phyloP scores from a whole-genome alignment of 495 filamentous ascomycete species.

The Jackrogersella multiformis region DNA sequence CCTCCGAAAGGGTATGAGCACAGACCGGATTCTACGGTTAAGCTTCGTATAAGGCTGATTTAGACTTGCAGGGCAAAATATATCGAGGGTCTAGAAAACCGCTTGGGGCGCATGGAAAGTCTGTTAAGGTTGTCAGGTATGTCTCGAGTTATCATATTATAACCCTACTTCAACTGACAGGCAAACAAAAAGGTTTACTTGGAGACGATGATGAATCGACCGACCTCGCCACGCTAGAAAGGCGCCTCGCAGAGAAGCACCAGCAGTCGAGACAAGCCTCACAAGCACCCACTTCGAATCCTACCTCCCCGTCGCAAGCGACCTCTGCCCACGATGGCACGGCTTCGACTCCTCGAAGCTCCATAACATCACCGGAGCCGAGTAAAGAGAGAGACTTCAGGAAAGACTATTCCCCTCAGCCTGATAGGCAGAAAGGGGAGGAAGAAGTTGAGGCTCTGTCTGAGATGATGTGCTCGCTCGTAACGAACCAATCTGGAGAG shows the following conservation, averaged over 20 bases:
- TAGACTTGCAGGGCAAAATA: slow-evolving; percentile 77
- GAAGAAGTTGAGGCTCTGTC: slow-evolving; percentile 90
- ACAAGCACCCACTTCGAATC: slow-evolving; percentile 53
- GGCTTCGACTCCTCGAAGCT: slow-evolving; percentile 66
- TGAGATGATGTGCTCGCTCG: slow-evolving; percentile 98
- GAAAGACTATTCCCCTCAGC: slow-evolving; percentile 40
- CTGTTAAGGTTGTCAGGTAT: slow-evolving; percentile 82
- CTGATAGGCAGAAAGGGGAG: slow-evolving; percentile 51
- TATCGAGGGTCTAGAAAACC: slow-evolving; percentile 96
- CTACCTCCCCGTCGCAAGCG: slow-evolving; percentile 57
- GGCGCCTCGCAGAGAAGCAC: slow-evolving; percentile 75
- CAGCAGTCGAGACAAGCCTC: slow-evolving; percentile 56
- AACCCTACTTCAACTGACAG: slow-evolving; percentile 4
- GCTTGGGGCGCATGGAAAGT: slow-evolving; percentile 91
- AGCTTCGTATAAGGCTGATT: slow-evolving; percentile 32
- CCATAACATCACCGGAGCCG: slow-evolving; percentile 69
- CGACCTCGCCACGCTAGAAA: slow-evolving; percentile 88
- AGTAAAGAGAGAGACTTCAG: slow-evolving; percentile 56
- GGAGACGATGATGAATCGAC: slow-evolving; percentile 86
- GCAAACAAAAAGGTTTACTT: slow-evolving; percentile 66
- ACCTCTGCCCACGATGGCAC: slow-evolving; percentile 57
- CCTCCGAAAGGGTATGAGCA: slow-evolving; percentile 89
- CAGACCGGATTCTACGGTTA: background rate
- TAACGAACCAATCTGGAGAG: slow-evolving; percentile 97
- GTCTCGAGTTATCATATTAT: slow-evolving; percentile 9